Evolutionary conservation across 2,329 filamentous ascomycete genomes (phyloP).

Genomic region (Penicillium sp.): DNA sequence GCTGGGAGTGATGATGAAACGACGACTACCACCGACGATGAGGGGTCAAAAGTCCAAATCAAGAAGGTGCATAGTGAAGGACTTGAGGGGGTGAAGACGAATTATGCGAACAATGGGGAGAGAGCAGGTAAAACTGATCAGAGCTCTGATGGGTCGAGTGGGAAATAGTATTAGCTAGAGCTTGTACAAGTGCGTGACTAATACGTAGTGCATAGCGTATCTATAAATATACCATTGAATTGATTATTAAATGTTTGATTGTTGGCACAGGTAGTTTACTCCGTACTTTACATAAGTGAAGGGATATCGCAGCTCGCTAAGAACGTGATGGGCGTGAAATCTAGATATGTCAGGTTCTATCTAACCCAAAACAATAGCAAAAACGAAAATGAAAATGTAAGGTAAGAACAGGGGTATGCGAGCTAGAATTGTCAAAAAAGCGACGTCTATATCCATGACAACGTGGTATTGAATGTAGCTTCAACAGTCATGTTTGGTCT

Average conservation of each 20-base stretch:
- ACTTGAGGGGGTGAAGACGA: slow-evolving; percentile 40
- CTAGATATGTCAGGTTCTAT: background rate
- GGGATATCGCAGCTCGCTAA: background rate
- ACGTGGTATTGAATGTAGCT: background rate
- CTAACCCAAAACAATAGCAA: background rate
- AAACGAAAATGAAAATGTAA: background rate
- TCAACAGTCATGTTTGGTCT: background rate
- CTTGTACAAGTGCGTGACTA: background rate
- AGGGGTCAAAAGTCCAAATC: slow-evolving; percentile 22
- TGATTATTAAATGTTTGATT: background rate
- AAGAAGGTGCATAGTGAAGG: slow-evolving; percentile 33
- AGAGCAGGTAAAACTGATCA: background rate
- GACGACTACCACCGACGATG: slow-evolving; percentile 21
- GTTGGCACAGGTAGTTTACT: background rate
- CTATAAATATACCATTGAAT: background rate
- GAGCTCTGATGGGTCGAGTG: background rate
- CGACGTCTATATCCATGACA: background rate
- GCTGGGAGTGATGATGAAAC: slow-evolving; percentile 62
- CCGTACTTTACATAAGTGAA: background rate
- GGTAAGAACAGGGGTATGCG: background rate
- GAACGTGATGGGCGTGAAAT: background rate
- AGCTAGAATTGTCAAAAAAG: background rate
- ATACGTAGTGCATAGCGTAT: background rate
- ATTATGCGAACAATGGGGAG: slow-evolving; percentile 24
- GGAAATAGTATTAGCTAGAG: background rate